Base-by-base conservation (phyloP, 164 flowering plant genomes). In the Platanus orientalis region DNA sequence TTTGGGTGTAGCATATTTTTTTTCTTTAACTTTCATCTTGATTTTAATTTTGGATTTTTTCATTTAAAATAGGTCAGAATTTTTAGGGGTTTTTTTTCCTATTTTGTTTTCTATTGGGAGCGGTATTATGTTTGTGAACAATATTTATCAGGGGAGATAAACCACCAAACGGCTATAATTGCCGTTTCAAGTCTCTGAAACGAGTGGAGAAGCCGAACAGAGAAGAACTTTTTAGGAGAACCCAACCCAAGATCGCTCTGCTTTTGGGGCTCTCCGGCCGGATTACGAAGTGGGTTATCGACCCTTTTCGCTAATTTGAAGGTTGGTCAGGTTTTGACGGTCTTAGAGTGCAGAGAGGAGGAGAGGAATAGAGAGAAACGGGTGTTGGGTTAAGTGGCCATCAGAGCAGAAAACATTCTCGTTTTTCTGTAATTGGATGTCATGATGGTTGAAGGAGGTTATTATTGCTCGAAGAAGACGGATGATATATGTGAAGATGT, bases 401-500 rank as follows among this genome's bases (percentile, higher is more conserved):
- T 19, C 4, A 17, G 16, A 14, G 47, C 49, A 16, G 20, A 45
- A 36, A 36, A 36, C 10, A 7, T 36, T 36, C 42, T 16, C n/a
- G 19, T 36, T 48, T 30, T 32, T 42, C 16, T 54, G 17, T 36
- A 12, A 24, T 54, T 17, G 47, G 36, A 40, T 23, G 14, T 23
- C 25, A 62, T 55, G 59, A 80, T 82, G 86, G 55, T 82, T 61
- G 87, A 82, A 68, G 91, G 75, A 14, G 49, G 49, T 24, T 86
- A 90, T 61, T 84, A 78, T 54, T 62, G 57, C 68, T 88, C 83
- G 45, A 90, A 88, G 83, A 90, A 90, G 75, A 76, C 84, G 48
- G 95, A 90, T 73, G 95, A 82, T 74, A 75, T 86, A 19, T 90
- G 92, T 62, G 83, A 78, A 24, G 88, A 80, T n/a, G 84, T 88